A percentile compares a stretch with the other conserved stretches of the same genome.
Conservation (phyloP, 2,329 filamentous ascomycete species). For the Lachnellula willkommii region DNA sequence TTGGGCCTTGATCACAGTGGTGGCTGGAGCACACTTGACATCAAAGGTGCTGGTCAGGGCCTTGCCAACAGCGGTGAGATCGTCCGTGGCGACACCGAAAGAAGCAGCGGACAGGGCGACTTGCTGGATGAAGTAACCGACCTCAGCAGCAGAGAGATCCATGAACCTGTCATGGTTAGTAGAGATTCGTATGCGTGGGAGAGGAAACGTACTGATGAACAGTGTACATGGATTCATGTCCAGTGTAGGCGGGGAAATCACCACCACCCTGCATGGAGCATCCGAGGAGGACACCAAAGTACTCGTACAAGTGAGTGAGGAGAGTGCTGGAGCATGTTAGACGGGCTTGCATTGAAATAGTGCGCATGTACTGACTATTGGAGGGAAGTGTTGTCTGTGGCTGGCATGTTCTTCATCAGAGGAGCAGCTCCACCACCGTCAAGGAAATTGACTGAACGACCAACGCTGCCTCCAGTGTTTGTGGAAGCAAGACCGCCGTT, state of each 20-base stretch:
- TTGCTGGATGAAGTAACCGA: slow-evolving; percentile 56
- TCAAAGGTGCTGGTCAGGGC: slow-evolving; percentile 48
- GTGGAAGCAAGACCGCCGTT: slow-evolving; percentile 47
- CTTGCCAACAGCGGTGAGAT: slow-evolving; percentile 44
- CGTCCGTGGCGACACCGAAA: slow-evolving; percentile 52
- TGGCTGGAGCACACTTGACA: slow-evolving; percentile 44
- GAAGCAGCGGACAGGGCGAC: slow-evolving; percentile 51
- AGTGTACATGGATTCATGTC: slow-evolving; percentile 43
- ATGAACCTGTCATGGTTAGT: slow-evolving; percentile 41
- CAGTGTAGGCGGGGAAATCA: slow-evolving; percentile 46
- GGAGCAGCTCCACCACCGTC: slow-evolving; percentile 54
- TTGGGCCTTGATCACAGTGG: slow-evolving; percentile 41
- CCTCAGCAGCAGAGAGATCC: slow-evolving; percentile 45
- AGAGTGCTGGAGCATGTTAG: slow-evolving; percentile 36
- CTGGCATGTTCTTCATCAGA: slow-evolving; percentile 50
- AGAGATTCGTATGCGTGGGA: background rate
- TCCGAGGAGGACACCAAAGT: slow-evolving; percentile 54
- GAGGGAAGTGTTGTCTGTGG: slow-evolving; percentile 44
- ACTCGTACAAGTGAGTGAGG: slow-evolving; percentile 57
- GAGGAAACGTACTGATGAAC: slow-evolving; percentile 41
- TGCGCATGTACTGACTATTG: slow-evolving; percentile 45
- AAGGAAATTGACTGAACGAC: slow-evolving; percentile 53
- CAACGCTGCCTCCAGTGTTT: slow-evolving; percentile 44
- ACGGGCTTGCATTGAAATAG: no score
- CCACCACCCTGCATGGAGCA: slow-evolving; percentile 47